Evolutionary conservation across 495 filamentous ascomycete genomes (phyloP).

Genomic region (Aspergillus diversus): DNA sequence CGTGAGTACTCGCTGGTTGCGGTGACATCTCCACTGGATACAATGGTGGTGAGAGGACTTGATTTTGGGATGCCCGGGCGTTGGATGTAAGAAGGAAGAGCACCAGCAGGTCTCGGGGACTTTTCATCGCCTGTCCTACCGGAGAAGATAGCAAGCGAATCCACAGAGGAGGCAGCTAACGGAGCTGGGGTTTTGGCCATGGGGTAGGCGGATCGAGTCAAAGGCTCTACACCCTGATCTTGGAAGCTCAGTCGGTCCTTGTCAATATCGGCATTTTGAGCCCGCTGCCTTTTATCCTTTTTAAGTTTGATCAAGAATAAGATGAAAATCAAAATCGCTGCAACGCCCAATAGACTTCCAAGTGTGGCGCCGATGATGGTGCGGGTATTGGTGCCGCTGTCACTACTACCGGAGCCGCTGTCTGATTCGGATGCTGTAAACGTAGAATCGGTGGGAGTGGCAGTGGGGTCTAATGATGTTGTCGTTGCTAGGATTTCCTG

Average conservation of each 20-base stretch:
- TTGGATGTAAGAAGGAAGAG: constrained; percentile 29
- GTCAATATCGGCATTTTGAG: constrained; percentile 56
- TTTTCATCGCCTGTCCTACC: constrained; percentile 46
- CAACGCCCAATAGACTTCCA: constrained; percentile 74
- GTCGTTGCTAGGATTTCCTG: constrained; percentile 41
- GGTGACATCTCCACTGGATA: constrained; percentile 34
- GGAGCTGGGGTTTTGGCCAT: constrained; percentile 49
- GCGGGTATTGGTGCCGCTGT: constrained; percentile 33
- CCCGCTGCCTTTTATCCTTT: constrained; percentile 55
- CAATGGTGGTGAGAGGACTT: constrained; percentile 40
- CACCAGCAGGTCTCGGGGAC: constrained; percentile 32
- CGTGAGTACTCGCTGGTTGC: constrained; percentile 32
- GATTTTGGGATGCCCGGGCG: constrained; percentile 26
- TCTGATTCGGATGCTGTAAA: constrained; percentile 36
- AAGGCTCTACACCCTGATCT: constrained; percentile 61
- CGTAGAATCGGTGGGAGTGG: constrained; percentile 43
- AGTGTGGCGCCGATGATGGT: constrained; percentile 79
- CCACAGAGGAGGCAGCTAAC: constrained; percentile 49
- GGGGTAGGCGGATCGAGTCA: constrained; percentile 46
- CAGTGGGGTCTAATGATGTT: constrained; percentile 37
- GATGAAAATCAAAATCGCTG: constrained; percentile 66
- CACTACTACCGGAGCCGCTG: constrained; percentile 23
- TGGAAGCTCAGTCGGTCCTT: constrained; percentile 66
- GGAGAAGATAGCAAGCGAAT: constrained; percentile 48
- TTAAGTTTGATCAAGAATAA: constrained; percentile 70